Base-by-base conservation (phyloP, 1,284 basidiomycete genomes). In the Leccinum huronense region DNA sequence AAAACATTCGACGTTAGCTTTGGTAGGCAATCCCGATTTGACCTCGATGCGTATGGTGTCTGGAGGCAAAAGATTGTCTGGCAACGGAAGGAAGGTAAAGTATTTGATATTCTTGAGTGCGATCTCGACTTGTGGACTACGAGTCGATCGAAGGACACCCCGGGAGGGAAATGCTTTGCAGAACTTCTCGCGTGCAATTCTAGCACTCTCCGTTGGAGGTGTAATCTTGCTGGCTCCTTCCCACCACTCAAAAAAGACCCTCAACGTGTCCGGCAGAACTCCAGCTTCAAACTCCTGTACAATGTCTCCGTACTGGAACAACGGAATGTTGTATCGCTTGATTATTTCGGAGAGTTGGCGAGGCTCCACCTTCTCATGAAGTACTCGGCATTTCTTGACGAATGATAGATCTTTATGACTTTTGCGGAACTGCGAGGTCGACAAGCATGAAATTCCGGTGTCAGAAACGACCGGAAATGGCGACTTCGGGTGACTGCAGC, bases 191-290 rank as follows among this genome's bases (percentile, higher is more conserved):
- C 10, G 40, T 1, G 67, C 64, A 16, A 0, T 2, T 57, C 48
- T 48, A 30, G 55, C 19, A 30, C 1, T n/a, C 5, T 11, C 27
- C 8, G 65, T n/a, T 1, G 23, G 19, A 30, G 5, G 27, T 7
- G 36, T 6, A 7, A 3, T 57, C 38, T 4, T 69, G 14, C 6
- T 34, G 8, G 23, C 8, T 2, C 11, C 60, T 27, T 91, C 84
- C 93, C 95, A 97, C 97, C 97, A 99, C 63, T 84, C 83, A 70
- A 98, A 79, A 75, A 92, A 95, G 1, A 86, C 86, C 16, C 88
- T 78, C 82, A 93, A 89, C 77, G 97, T 93, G 6, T 81, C 77
- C 64, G 91, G 85, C 0, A 78, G 76, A 33, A 97, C 94, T 87
- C 19, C 92, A 81, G 0, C 81, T 76, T 83, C 81, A 6, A 99